These are phyloP conservation scores for Moesziomyces aphidis DNA, from an alignment of 1,284 basidiomycete genomes.

Conservation along the genomic window DNA sequence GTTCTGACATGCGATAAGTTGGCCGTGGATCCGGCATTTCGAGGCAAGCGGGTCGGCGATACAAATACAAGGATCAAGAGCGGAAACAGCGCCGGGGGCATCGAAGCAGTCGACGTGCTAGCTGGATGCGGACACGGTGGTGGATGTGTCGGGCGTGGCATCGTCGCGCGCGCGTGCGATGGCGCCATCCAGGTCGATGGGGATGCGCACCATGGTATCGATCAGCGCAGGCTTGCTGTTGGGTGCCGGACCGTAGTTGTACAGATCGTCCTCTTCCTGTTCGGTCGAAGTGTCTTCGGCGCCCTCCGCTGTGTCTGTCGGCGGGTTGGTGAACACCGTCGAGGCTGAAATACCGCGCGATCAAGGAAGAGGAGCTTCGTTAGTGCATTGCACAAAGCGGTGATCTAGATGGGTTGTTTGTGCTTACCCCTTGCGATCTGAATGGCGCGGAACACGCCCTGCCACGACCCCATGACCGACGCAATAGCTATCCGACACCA, in stretches of 20 bases:
- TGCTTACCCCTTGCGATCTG: slow-evolving; percentile 60
- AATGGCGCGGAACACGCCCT: slow-evolving; percentile 65
- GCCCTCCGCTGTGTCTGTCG: neutral
- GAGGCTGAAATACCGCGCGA: slow-evolving; percentile 12
- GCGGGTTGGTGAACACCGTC: slow-evolving; percentile 22
- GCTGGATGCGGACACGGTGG: slow-evolving; percentile 14
- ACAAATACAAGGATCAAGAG: neutral
- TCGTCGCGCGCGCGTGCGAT: slow-evolving; percentile 29
- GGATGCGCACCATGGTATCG: slow-evolving; percentile 52
- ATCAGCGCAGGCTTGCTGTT: slow-evolving; percentile 42
- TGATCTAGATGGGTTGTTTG: too few relatives aligned
- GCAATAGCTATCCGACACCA: slow-evolving; percentile 53
- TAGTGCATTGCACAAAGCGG: too few relatives aligned
- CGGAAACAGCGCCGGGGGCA: neutral
- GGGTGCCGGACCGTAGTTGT: slow-evolving; percentile 28
- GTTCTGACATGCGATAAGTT: too few relatives aligned
- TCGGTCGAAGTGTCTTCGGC: slow-evolving; percentile 24
- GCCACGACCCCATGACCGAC: slow-evolving; percentile 61
- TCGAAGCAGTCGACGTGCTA: neutral
- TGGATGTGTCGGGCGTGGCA: slow-evolving; percentile 8
- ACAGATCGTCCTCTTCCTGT: slow-evolving; percentile 38
- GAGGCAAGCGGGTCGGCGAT: neutral
- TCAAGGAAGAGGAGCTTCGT: too few relatives aligned
- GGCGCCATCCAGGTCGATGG: slow-evolving; percentile 46
- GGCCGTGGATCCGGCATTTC: too few relatives aligned